These are phyloP conservation scores for Ascochyta rabiei DNA, from an alignment of 2,329 filamentous ascomycete genomes.

Conservation along the genomic window DNA sequence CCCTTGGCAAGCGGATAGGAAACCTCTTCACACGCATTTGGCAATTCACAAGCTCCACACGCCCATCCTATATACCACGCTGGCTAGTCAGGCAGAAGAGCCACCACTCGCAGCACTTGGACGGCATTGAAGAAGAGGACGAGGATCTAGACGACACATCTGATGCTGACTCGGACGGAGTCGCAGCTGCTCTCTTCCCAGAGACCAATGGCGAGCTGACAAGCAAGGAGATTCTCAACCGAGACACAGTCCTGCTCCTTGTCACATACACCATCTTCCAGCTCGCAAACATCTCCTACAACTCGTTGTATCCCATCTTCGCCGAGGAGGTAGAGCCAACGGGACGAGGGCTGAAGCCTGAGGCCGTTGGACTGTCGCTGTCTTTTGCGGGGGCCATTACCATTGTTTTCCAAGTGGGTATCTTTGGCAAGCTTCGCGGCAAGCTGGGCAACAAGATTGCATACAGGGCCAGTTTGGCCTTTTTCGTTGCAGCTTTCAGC, in stretches of 20 bases:
- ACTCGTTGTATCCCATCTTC: conserved; percentile 94
- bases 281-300: conserved; percentile 91
- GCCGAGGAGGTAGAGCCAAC: conserved; percentile 75
- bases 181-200: conserved; percentile 50
- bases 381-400: conserved; percentile 84
- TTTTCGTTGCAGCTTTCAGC: conserved; percentile 81
- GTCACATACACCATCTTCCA: conserved; percentile 92
- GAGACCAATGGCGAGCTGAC: conserved; percentile 54
- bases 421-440: conserved; percentile 80
- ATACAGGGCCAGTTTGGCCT: conserved; percentile 78
- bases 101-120: conserved; percentile 39
- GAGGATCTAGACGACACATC: conserved; percentile 49
- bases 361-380: conserved; percentile 83
- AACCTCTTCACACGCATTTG: conserved; percentile 71
- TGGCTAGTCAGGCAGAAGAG: conserved; percentile 35
- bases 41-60: conserved; percentile 67
- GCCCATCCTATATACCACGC: conserved; percentile 64
- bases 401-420: conserved; percentile 85
- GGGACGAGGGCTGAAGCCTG: conserved; percentile 75
- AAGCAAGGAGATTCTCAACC: conserved; percentile 70
- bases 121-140: conserved; percentile 48
- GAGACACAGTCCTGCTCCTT: conserved; percentile 81
- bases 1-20: conserved; percentile 62
- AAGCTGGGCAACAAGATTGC: conserved; percentile 84
- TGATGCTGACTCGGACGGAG: conserved; percentile 50